A percentile compares a stretch with the other conserved stretches of the same genome.
Evolutionary conservation across 352 stramenopile genomes (phyloP).

Genomic region (Phytophthora nicotianae): DNA sequence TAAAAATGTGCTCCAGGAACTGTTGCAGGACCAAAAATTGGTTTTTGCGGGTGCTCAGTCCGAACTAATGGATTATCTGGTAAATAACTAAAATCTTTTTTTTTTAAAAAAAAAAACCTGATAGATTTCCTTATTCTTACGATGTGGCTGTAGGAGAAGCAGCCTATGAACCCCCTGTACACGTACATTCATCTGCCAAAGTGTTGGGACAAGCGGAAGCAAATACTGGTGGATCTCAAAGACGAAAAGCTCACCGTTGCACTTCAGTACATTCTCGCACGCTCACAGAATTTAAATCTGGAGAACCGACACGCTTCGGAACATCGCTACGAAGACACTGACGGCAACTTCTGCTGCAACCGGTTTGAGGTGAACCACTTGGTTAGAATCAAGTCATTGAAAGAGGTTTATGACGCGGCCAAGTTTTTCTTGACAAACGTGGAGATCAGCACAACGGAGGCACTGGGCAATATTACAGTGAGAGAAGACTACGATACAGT

Average conservation of each 20-base stretch:
- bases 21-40: conserved; percentile 14
- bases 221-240: conserved; percentile 22
- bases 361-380: conserved; percentile 43
- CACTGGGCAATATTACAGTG: conserved; percentile 44
- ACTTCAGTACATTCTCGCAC: neutral
- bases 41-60: conserved; percentile 20
- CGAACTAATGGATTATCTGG: conserved; percentile 19
- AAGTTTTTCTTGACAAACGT: conserved; percentile 46
- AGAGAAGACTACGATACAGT: conserved; percentile 45
- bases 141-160: neutral
- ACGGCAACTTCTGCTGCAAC: conserved; percentile 36
- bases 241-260: conserved; percentile 18
- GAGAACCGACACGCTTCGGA: conserved; percentile 37
- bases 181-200: conserved; percentile 14
- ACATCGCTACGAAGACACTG: conserved; percentile 38
- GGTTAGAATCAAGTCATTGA: conserved; percentile 16
- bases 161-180: conserved; percentile 13
- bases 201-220: conserved; percentile 20
- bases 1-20: conserved; percentile 16
- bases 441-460: conserved; percentile 54
- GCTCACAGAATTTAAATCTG: conserved; percentile 10
- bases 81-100: conserved; percentile 1
- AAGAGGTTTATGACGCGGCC: conserved; percentile 33
- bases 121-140: neutral
- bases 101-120: too few species aligned